A percentile compares a stretch with the other conserved stretches of the same genome.
Conservation (phyloP, 2,329 filamentous ascomycete species). For the Emergomyces pasteurianus region DNA sequence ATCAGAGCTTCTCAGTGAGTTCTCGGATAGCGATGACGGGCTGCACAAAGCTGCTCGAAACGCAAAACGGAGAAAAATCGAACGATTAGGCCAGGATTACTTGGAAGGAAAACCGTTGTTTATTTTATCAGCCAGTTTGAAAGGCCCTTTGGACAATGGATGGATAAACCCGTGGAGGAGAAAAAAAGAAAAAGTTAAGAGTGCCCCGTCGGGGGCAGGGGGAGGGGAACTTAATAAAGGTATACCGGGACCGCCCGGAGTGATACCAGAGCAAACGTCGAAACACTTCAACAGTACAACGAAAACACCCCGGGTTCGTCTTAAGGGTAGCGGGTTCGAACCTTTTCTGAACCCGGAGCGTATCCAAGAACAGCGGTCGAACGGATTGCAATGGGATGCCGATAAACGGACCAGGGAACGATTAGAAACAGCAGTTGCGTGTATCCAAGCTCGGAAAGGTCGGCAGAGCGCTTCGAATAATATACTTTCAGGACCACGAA, state of each 20-base stretch:
- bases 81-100: slow-evolving; percentile 31
- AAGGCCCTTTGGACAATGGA: slow-evolving; percentile 32
- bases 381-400: not conserved
- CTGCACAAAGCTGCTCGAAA: slow-evolving; percentile 20
- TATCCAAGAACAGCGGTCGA: not conserved
- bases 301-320: not conserved
- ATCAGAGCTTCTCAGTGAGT: slow-evolving; percentile 14
- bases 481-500: not conserved
- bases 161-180: slow-evolving; percentile 37
- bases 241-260: not conserved
- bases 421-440: not conserved
- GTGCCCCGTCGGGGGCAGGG: not conserved
- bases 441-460: not conserved
- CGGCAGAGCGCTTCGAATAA: not conserved
- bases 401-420: not conserved
- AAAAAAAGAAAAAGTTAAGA: not conserved
- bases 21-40: slow-evolving; percentile 29
- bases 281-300: not conserved
- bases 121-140: slow-evolving; percentile 34
- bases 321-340: not conserved
- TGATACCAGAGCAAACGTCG: not conserved
- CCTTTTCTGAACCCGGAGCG: not conserved
- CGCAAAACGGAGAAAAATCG: slow-evolving; percentile 32
- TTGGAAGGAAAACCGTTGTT: slow-evolving; percentile 32
- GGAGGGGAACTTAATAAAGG: not conserved